Evolutionary conservation across 768 basidiomycete species (phyloP), one percentile per base, ranked within the genome.

Genomic region (Phlebiopsis flavidoalba): DNA sequence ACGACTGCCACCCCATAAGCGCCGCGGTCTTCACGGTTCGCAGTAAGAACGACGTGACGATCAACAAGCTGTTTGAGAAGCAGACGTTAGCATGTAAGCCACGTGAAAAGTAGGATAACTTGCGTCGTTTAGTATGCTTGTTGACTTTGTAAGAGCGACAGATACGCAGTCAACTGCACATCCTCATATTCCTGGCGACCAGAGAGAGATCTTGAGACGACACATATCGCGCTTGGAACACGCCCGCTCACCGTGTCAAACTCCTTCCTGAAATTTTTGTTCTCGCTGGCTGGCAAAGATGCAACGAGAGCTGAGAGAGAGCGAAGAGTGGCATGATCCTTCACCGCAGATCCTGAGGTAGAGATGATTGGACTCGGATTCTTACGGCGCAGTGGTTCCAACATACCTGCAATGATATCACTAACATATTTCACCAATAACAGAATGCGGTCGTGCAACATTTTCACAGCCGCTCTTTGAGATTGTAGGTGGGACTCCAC

Each of bases 391-490:
- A 2, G 52, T 11, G 8, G 52, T 19, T 8, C 22, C 3, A n/a
- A 64, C 80, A 45, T 66, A 90, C 94, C 89, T 71, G 85, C 80
- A 52, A 92, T 79, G 17, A 89, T 89, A 22, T 85, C 85, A 3
- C 82, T 74, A 36, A 98, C 85, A 73, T 99, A 98, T 71, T 87
- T 83, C n/a, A 93, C 85, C 8, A 99, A 82, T 6, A 95, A 77
- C 53, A 87, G 64, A 53, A 98, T 91, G 53, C 97, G 86, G 65
- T 97, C 94, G 67, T 95, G 87, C 57, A 99, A 80, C 97, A 98
- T 98, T 71, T 93, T 89, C 57, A 99, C 88, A 11, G 97, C 97
- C 53, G 95, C 93, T 63, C 95, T 82, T 74, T 98, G 95, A 1
- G 95, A 89, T 60, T 90, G 88, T 53, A 98, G 76, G 75, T 94